These are phyloP conservation scores for Maudiozyma bulderi DNA, from an alignment of 805 yeast genomes.

Conservation along the genomic window DNA sequence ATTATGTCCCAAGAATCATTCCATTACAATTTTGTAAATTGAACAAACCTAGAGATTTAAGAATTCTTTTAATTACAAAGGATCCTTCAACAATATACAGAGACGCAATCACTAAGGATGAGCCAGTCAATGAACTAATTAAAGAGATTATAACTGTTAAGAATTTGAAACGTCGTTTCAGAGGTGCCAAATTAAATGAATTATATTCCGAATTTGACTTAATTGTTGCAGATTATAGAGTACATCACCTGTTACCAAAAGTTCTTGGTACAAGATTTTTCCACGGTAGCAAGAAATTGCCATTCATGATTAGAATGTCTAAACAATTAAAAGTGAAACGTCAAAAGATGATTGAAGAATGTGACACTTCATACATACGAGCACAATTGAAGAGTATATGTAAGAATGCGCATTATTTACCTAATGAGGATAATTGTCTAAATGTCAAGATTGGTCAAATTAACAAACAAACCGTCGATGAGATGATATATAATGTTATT, in stretches of 20 bases:
- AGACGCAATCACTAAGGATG: constrained; percentile 38
- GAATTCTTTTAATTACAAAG: constrained; percentile 57
- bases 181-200: constrained; percentile 37
- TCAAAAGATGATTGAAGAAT: constrained; percentile 45
- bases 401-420: constrained; percentile 52
- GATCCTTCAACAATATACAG: constrained; percentile 59
- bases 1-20: constrained; percentile 47
- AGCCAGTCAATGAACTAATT: constrained; percentile 53
- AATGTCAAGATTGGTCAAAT: constrained; percentile 48
- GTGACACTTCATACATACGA: constrained; percentile 56
- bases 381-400: constrained; percentile 57
- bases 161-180: constrained; percentile 40
- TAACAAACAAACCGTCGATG: constrained; percentile 15
- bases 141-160: constrained; percentile 51
- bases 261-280: constrained; percentile 54
- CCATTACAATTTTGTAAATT: constrained; percentile 45
- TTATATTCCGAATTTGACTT: constrained; percentile 55
- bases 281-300: constrained; percentile 54
- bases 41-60: constrained; percentile 38
- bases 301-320: constrained; percentile 55
- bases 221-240: constrained; percentile 59
- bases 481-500: constrained; percentile 20
- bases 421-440: constrained; percentile 52
- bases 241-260: constrained; percentile 49
- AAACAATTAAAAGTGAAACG: constrained; percentile 24